These are phyloP conservation scores for Podila epigama DNA, from an alignment of 192 early-diverging fungal genomes.

Conservation along the genomic window DNA sequence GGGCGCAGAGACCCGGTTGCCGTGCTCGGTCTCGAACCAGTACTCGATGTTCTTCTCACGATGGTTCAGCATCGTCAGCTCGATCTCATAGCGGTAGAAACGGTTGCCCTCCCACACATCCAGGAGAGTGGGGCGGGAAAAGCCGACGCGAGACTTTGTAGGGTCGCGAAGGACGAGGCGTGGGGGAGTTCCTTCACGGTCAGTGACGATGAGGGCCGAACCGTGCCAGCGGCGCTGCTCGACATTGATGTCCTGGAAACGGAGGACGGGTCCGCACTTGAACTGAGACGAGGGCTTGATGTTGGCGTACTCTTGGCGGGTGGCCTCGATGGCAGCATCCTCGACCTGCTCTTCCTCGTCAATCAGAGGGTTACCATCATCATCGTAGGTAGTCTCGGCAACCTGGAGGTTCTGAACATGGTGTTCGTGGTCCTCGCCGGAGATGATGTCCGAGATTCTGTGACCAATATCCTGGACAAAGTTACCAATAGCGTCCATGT, in stretches of 20 bases:
- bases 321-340: slow-evolving; percentile 42
- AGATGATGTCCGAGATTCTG: slow-evolving; percentile 34
- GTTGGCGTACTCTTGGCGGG: slow-evolving; percentile 36
- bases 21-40: slow-evolving; percentile 50
- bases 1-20: slow-evolving; percentile 16
- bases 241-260: slow-evolving; percentile 62
- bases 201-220: slow-evolving; percentile 59
- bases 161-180: slow-evolving; percentile 37
- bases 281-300: slow-evolving; percentile 44
- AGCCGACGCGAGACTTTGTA: slow-evolving; percentile 38
- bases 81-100: slow-evolving; percentile 47
- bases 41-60: slow-evolving; percentile 48
- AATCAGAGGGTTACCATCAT: slow-evolving; percentile 20
- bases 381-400: neutral
- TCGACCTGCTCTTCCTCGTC: slow-evolving; percentile 41
- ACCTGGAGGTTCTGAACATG: slow-evolving; percentile 3
- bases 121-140: slow-evolving; percentile 10
- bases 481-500: slow-evolving; percentile 20
- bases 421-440: slow-evolving; percentile 30
- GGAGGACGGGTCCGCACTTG: slow-evolving; percentile 60
- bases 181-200: slow-evolving; percentile 14
- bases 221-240: slow-evolving; percentile 58
- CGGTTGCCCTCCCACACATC: slow-evolving; percentile 46
- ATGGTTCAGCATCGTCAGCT: slow-evolving; percentile 32
- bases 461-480: slow-evolving; percentile 16